These are phyloP conservation scores for Fistulina hepatica DNA, from an alignment of 1,284 basidiomycete species.

Conservation along the genomic window DNA sequence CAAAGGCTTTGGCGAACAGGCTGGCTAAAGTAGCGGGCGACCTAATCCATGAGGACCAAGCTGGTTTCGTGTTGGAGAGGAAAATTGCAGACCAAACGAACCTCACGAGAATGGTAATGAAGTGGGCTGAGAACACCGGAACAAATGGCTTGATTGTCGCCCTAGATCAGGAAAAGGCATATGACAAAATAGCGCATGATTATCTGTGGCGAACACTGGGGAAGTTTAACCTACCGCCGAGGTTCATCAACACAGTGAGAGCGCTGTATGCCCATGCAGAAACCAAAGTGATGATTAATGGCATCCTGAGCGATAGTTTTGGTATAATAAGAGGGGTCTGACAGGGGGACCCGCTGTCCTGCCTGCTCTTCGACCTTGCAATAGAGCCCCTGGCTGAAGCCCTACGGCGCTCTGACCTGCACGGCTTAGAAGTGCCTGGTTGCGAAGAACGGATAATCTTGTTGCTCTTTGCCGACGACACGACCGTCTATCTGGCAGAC, in stretches of 20 bases:
- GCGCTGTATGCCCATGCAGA: conserved; percentile 16
- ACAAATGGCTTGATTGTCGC: conserved; percentile 15
- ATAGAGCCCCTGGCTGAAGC: conserved; percentile 18
- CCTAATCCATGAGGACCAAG: conserved; percentile 15
- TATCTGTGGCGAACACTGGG: conserved; percentile 16
- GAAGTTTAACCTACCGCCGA: conserved; percentile 8
- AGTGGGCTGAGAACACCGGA: conserved; percentile 15
- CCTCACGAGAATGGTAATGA: conserved; percentile 12
- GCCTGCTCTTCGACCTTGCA: conserved; percentile 23
- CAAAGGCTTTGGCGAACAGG: conserved; percentile 10
- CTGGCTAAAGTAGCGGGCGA: conserved; percentile 11
- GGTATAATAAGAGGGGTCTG: conserved; percentile 16
- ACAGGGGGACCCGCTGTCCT: conserved; percentile 23
- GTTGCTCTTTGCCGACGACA: conserved; percentile 16
- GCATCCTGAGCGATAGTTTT: conserved; percentile 10
- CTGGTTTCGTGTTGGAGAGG: conserved; percentile 17
- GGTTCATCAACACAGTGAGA: conserved; percentile 11
- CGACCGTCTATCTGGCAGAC: conserved; percentile 10
- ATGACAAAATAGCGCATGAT: conserved; percentile 17
- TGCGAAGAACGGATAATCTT: conserved; percentile 7
- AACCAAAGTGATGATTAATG: conserved; percentile 17
- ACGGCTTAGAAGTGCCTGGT: conserved; percentile 14
- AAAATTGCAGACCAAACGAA: conserved; percentile 16
- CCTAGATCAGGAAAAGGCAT: conserved; percentile 21
- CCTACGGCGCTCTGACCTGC: conserved; percentile 14